Evolutionary conservation across 768 basidiomycete species (phyloP).

Genomic region (Suillus placidus): DNA sequence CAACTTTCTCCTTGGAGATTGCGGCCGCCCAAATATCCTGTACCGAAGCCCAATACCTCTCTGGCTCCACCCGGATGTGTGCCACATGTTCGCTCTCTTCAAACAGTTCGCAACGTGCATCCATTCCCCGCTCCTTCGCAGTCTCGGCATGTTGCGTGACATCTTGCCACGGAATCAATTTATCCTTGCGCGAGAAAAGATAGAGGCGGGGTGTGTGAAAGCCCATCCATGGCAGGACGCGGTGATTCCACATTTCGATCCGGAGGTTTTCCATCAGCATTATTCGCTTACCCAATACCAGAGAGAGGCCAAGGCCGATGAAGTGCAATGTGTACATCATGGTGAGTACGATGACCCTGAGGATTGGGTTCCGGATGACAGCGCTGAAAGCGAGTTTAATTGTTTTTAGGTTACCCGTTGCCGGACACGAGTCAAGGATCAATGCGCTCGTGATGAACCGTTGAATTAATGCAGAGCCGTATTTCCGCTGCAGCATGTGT

Average conservation of each 20-base stretch:
- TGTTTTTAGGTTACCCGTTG: conserved; percentile 16
- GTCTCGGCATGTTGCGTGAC: conserved; percentile 30
- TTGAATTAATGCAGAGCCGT: conserved; percentile 14
- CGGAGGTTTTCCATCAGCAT: conserved; percentile 11
- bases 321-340: conserved; percentile 21
- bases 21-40: conserved; percentile 24
- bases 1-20: conserved; percentile 10
- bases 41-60: conserved; percentile 31
- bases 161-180: conserved; percentile 30
- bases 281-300: conserved; percentile 23
- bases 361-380: conserved; percentile 25
- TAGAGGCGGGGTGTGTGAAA: conserved; percentile 38
- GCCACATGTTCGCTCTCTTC: conserved; percentile 39
- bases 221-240: conserved; percentile 36
- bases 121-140: conserved; percentile 27
- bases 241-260: conserved; percentile 22
- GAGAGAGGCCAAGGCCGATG: conserved; percentile 14
- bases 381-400: conserved; percentile 26
- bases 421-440: conserved; percentile 28
- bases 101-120: conserved; percentile 32
- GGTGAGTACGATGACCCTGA: conserved; percentile 15
- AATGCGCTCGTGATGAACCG: conserved; percentile 17
- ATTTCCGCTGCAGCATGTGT: conserved; percentile 23
- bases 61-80: conserved; percentile 34
- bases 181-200: conserved; percentile 37